Evolutionary conservation across 306 rosid species (phyloP).

Genomic region (Malus sylvestris): DNA sequence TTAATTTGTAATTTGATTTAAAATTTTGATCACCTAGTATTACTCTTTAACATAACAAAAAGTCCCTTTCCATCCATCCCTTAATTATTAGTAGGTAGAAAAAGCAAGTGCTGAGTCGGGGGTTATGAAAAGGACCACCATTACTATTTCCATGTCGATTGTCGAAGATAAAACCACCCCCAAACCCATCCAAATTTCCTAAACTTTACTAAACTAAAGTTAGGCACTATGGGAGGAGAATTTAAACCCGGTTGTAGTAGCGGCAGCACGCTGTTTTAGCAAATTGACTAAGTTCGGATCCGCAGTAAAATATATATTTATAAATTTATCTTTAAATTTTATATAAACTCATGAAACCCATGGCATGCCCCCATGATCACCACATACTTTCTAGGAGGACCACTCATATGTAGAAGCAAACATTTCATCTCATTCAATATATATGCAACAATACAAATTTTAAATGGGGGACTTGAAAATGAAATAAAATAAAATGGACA

Average conservation of each 20-base stretch:
- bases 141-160: slow-evolving; percentile 15
- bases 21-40: too few species aligned
- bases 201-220: background rate
- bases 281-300: too few species aligned
- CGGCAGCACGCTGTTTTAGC: background rate
- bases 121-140: slow-evolving; percentile 41
- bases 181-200: background rate
- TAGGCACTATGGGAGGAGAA: too few species aligned
- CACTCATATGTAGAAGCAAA: background rate
- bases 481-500: slow-evolving; percentile 35
- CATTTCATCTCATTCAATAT: background rate
- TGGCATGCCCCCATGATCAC: background rate
- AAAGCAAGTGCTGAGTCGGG: slow-evolving; percentile 10
- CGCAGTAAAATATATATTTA: too few species aligned
- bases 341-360: background rate
- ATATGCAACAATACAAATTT: background rate
- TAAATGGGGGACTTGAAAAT: background rate
- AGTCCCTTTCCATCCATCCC: slow-evolving; percentile 4
- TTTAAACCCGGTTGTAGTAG: background rate
- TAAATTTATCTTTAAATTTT: background rate
- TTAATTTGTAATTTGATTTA: too few species aligned
- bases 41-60: background rate
- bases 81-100: slow-evolving; percentile 11
- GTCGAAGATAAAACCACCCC: slow-evolving; percentile 2
- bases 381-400: background rate